phyloP scores from a whole-genome alignment of 306 rosid species.

The Begonia masoniana region DNA sequence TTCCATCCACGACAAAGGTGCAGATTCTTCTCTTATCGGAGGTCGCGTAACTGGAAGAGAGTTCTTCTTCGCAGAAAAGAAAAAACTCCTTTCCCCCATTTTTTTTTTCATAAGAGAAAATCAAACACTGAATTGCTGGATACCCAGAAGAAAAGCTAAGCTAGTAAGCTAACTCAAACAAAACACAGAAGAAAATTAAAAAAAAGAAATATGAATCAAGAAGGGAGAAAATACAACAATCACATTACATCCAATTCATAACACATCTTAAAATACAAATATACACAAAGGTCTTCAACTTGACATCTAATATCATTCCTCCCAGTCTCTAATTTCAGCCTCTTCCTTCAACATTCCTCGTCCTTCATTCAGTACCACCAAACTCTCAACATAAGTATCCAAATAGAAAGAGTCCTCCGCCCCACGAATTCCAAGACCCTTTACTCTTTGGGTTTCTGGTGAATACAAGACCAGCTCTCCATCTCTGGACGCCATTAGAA shows the following conservation, averaged over 20 bases:
- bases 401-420: conserved; percentile 9
- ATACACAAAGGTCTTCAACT: background rate
- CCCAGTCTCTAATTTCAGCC: background rate
- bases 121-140: too few species aligned
- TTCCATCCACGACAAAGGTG: too few species aligned
- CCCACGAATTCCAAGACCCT: conserved; percentile 13
- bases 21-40: too few species aligned
- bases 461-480: conserved; percentile 11
- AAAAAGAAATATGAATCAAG: too few species aligned
- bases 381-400: conserved; percentile 11
- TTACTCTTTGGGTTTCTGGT: conserved; percentile 6
- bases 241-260: background rate
- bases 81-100: too few species aligned
- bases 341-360: conserved; percentile 2
- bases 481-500: conserved; percentile 10
- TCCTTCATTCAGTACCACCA: conserved; percentile 10
- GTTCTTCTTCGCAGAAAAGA: too few species aligned
- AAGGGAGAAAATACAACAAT: background rate
- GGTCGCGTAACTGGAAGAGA: too few species aligned
- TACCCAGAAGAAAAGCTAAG: too few species aligned
- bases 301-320: background rate
- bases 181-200: too few species aligned
- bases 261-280: background rate
- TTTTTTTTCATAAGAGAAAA: too few species aligned
- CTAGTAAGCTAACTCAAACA: too few species aligned